These are phyloP conservation scores for Backusella luteola DNA, from an alignment of 192 early-diverging fungal species.

Conservation along the genomic window DNA sequence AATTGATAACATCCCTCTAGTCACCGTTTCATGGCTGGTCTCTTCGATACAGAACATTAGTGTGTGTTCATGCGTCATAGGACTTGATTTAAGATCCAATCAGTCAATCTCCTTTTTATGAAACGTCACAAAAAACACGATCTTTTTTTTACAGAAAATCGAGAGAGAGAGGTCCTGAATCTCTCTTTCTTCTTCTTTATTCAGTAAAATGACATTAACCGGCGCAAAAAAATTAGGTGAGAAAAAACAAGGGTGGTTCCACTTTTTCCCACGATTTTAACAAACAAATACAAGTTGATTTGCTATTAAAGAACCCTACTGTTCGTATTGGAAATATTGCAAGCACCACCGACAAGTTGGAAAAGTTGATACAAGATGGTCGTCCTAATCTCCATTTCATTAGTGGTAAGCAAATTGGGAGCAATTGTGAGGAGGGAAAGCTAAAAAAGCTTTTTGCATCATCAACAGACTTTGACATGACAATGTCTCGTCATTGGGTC, in stretches of 20 bases:
- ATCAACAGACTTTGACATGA: conserved; percentile 70
- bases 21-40: too few relatives aligned
- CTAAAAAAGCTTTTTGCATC: neutral
- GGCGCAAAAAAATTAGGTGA: neutral
- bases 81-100: neutral
- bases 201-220: neutral
- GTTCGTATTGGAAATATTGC: conserved; percentile 40
- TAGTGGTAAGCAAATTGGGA: conserved; percentile 37
- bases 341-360: conserved; percentile 41
- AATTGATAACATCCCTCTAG: neutral
- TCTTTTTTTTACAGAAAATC: neutral
- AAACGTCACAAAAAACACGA: neutral
- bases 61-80: neutral
- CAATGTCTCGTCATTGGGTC: conserved; percentile 53
- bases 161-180: neutral
- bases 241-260: neutral
- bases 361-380: conserved; percentile 50
- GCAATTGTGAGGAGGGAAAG: neutral
- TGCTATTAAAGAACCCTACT: conserved; percentile 20
- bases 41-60: neutral
- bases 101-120: neutral
- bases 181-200: neutral
- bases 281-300: conserved; percentile 9
- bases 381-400: conserved; percentile 54
- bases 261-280: neutral